A percentile compares a stretch with the other conserved stretches of the same genome.
Conservation (phyloP, 176 grass and related monocot genomes). For the Oryza brachyantha region DNA sequence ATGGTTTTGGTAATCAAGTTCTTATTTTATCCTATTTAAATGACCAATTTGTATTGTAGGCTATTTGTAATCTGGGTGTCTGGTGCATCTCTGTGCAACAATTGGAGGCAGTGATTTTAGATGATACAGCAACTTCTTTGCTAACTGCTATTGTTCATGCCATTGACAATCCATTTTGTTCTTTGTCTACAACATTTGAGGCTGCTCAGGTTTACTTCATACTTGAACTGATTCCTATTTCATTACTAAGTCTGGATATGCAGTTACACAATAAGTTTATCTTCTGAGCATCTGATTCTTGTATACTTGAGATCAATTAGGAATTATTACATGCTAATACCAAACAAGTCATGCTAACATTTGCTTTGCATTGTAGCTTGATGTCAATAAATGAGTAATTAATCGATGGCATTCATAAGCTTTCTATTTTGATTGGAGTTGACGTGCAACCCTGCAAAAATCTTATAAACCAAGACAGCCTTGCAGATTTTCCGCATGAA, state of each 20-base stretch:
- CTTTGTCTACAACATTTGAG: conserved; percentile 76
- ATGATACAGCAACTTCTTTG: conserved; percentile 35
- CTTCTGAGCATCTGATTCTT: background rate
- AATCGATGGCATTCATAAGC: background rate
- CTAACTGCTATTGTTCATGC: conserved; percentile 59
- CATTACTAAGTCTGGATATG: background rate
- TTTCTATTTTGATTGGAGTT: background rate
- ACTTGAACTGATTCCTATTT: background rate
- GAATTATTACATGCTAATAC: background rate
- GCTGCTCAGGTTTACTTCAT: conserved; percentile 61
- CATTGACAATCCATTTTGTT: conserved; percentile 85
- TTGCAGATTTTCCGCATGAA: background rate
- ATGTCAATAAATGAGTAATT: background rate
- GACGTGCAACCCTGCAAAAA: background rate
- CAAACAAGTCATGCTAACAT: background rate
- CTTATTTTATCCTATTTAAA: conserved; percentile 2
- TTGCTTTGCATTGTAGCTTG: background rate
- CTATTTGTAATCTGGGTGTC: conserved; percentile 74
- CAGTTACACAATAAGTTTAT: background rate
- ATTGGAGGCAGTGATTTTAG: conserved; percentile 42
- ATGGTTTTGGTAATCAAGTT: conserved; percentile 7
- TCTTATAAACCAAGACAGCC: background rate
- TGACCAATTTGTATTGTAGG: conserved; percentile 36
- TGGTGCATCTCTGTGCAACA: conserved; percentile 87
- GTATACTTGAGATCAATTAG: background rate